These are phyloP conservation scores for Penicillium psychrosexuale DNA, from an alignment of 2,329 filamentous ascomycete species.

Conservation along the genomic window DNA sequence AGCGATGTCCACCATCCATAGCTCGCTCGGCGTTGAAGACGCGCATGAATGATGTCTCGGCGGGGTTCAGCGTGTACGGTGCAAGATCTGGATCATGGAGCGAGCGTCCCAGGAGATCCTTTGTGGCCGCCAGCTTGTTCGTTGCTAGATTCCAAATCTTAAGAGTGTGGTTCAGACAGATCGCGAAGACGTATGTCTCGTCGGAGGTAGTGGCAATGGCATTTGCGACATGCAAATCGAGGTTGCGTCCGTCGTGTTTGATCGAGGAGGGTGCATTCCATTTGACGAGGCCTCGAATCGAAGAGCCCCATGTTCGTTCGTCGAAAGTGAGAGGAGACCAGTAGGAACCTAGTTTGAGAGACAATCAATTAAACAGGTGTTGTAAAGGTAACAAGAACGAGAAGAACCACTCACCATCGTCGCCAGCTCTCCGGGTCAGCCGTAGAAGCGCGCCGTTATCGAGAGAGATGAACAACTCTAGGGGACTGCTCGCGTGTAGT, in stretches of 20 bases:
- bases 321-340: conserved; percentile 49
- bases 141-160: conserved; percentile 85
- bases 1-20: conserved; percentile 48
- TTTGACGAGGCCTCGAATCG: conserved; percentile 46
- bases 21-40: conserved; percentile 60
- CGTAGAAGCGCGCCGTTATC: conserved; percentile 55
- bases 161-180: conserved; percentile 84
- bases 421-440: conserved; percentile 60
- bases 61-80: conserved; percentile 76
- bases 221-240: conserved; percentile 45
- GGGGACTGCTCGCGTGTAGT: conserved; percentile 68
- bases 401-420: conserved; percentile 44
- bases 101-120: conserved; percentile 71
- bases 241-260: conserved; percentile 40
- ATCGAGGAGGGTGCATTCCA: conserved; percentile 45
- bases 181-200: conserved; percentile 62
- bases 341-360: conserved; percentile 32
- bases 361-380: conserved; percentile 15
- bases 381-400: neutral
- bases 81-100: conserved; percentile 64
- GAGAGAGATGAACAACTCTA: conserved; percentile 72
- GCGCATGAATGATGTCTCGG: conserved; percentile 72
- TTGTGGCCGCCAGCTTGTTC: conserved; percentile 71
- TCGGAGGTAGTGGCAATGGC: conserved; percentile 47
- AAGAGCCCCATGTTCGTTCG: conserved; percentile 49